These are phyloP conservation scores for Penicillium olsonii DNA, from an alignment of 2,329 filamentous ascomycete genomes.

Conservation along the genomic window DNA sequence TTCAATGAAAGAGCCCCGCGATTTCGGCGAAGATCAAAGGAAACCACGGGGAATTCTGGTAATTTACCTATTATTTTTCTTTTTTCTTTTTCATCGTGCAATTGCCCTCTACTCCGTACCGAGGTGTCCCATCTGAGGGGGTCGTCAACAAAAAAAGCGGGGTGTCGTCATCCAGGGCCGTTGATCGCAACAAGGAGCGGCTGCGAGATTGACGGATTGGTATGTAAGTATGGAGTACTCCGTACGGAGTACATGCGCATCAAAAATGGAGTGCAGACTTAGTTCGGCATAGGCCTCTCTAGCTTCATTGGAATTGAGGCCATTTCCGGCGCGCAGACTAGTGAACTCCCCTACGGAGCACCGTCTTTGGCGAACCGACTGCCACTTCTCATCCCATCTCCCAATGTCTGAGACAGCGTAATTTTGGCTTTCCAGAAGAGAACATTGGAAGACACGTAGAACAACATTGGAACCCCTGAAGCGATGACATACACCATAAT, in stretches of 20 bases:
- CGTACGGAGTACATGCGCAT: constrained; percentile 24
- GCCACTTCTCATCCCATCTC: not conserved
- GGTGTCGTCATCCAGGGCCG: constrained; percentile 20
- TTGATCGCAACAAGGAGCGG: constrained; percentile 27
- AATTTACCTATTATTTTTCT: not conserved
- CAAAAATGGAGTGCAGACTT: constrained; percentile 11
- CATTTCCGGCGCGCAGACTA: not conserved
- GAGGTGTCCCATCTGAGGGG: constrained; percentile 8
- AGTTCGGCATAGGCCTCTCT: not conserved
- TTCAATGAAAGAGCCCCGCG: constrained; percentile 14
- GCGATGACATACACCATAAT: constrained; percentile 1
- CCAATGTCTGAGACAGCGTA: not conserved
- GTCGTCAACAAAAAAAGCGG: constrained; percentile 19
- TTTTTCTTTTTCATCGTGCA: not conserved
- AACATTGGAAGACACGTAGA: not conserved
- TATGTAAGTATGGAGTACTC: constrained; percentile 26
- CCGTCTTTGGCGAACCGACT: no score
- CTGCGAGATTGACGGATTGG: constrained; percentile 24
- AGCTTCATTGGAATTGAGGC: not conserved
- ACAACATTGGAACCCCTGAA: not conserved
- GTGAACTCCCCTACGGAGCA: not conserved
- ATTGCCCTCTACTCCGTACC: not conserved
- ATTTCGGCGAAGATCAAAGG: constrained; percentile 10
- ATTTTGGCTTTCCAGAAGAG: constrained; percentile 9
- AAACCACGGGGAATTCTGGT: not conserved